These are phyloP conservation scores for Angomonas ambiguus DNA, from an alignment of 208 protist genomes.

Conservation along the genomic window DNA sequence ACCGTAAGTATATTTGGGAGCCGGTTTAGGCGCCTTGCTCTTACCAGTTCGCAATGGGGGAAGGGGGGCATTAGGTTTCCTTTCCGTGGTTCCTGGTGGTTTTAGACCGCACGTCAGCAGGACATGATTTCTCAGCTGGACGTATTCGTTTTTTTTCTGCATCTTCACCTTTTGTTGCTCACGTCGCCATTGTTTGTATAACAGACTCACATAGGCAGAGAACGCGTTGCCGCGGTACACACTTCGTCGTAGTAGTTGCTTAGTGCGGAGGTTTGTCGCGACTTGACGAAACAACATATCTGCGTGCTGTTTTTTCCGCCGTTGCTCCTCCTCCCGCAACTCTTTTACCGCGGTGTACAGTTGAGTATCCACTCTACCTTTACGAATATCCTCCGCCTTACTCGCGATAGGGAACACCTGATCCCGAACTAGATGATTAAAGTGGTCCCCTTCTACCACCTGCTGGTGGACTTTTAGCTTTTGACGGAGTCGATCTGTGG, in stretches of 20 bases:
- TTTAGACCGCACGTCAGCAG: not conserved
- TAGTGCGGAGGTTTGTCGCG: conserved; percentile 45
- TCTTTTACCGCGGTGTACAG: conserved; percentile 35
- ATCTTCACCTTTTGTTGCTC: conserved; percentile 22
- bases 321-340: conserved; percentile 32
- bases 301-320: conserved; percentile 20
- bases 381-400: conserved; percentile 18
- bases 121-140: conserved; percentile 5
- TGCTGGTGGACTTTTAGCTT: not conserved
- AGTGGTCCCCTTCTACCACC: conserved; percentile 23
- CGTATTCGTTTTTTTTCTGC: not conserved
- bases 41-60: not conserved
- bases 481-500: not conserved
- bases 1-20: not conserved
- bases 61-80: not conserved
- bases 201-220: conserved; percentile 33
- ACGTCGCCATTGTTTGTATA: conserved; percentile 47
- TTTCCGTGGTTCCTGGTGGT: not conserved
- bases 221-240: conserved; percentile 47
- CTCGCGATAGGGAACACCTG: conserved; percentile 40
- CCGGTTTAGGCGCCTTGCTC: not conserved
- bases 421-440: conserved; percentile 32
- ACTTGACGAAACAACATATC: conserved; percentile 41
- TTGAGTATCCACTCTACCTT: conserved; percentile 22
- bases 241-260: conserved; percentile 21